Evolutionary conservation across 192 early-diverging fungal genomes (phyloP).

Genomic region (Backusella morwellensis): DNA sequence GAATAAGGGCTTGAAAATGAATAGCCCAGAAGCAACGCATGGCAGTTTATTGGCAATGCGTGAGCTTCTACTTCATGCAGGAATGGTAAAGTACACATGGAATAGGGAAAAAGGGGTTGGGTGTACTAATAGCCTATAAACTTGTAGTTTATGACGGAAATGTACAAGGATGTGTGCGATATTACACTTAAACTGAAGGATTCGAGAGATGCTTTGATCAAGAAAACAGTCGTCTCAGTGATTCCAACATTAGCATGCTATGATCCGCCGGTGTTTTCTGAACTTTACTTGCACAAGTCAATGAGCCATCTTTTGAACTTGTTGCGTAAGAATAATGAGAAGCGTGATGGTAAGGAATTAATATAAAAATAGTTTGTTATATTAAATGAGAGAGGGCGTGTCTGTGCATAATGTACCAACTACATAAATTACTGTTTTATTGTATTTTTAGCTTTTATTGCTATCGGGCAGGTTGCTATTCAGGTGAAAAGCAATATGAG

Average conservation of each 20-base stretch:
- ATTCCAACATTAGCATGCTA: constrained; percentile 84
- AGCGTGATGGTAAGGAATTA: constrained; percentile 38
- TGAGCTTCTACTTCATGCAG: constrained; percentile 78
- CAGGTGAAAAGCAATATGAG: constrained; percentile 75
- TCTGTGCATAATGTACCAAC: neutral
- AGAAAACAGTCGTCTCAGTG: constrained; percentile 77
- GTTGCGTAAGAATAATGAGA: constrained; percentile 71
- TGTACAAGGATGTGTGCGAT: constrained; percentile 75
- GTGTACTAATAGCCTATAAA: neutral
- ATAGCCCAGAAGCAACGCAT: constrained; percentile 78
- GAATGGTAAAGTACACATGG: constrained; percentile 51
- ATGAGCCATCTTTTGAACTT: constrained; percentile 73
- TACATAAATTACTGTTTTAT: neutral
- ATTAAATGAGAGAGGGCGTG: neutral
- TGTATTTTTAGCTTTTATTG: constrained; percentile 62
- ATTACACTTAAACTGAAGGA: constrained; percentile 76
- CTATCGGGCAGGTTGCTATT: constrained; percentile 84
- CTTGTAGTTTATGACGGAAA: constrained; percentile 78
- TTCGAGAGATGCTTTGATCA: constrained; percentile 75
- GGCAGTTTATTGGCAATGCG: constrained; percentile 79
- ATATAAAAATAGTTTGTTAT: constrained; percentile 28
- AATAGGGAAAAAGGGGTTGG: neutral
- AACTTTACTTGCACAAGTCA: constrained; percentile 64
- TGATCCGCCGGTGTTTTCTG: constrained; percentile 68
- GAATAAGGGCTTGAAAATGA: constrained; percentile 65